phyloP scores from a whole-genome alignment of 805 yeast genomes.

The Ogataea naganishii region DNA sequence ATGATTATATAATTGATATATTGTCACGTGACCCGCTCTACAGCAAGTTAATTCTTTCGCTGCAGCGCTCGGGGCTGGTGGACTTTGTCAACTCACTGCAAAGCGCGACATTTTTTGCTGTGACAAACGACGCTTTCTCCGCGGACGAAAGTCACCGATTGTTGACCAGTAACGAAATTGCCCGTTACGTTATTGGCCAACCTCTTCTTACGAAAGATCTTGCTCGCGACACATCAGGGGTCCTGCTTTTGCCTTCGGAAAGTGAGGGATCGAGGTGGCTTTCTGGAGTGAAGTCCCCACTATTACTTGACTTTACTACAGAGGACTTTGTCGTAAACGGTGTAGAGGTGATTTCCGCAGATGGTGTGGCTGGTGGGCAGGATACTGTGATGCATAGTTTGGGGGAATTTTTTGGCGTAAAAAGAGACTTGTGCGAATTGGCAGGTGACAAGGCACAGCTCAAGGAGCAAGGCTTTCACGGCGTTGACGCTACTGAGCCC shows the following conservation, averaged over 20 bases:
- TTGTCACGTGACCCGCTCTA: constrained; percentile 62
- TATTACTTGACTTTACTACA: constrained; percentile 24
- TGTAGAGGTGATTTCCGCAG: constrained; percentile 45
- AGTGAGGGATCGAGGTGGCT: too few relatives aligned
- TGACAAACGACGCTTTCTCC: constrained; percentile 66
- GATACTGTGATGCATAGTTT: constrained; percentile 63
- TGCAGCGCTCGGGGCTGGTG: constrained; percentile 56
- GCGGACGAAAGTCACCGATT: constrained; percentile 5
- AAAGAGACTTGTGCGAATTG: constrained; percentile 27
- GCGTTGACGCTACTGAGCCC: constrained; percentile 5
- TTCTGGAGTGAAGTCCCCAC: constrained; percentile 21
- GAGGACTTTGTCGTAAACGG: constrained; percentile 27
- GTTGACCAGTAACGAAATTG: constrained; percentile 10
- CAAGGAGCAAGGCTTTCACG: constrained; percentile 5
- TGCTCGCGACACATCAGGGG: too few relatives aligned
- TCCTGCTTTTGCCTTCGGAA: too few relatives aligned
- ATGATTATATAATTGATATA: constrained; percentile 61
- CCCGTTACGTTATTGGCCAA: constrained; percentile 26
- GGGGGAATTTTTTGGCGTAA: constrained; percentile 32
- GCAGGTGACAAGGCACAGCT: constrained; percentile 12
- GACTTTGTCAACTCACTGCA: constrained; percentile 50
- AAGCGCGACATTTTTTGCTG: constrained; percentile 72
- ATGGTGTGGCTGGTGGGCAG: constrained; percentile 52
- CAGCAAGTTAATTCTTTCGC: constrained; percentile 48
- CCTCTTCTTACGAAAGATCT: constrained; percentile 21